These are phyloP conservation scores for Polyporus arcularius DNA, from an alignment of 768 basidiomycete genomes.

Conservation along the genomic window DNA sequence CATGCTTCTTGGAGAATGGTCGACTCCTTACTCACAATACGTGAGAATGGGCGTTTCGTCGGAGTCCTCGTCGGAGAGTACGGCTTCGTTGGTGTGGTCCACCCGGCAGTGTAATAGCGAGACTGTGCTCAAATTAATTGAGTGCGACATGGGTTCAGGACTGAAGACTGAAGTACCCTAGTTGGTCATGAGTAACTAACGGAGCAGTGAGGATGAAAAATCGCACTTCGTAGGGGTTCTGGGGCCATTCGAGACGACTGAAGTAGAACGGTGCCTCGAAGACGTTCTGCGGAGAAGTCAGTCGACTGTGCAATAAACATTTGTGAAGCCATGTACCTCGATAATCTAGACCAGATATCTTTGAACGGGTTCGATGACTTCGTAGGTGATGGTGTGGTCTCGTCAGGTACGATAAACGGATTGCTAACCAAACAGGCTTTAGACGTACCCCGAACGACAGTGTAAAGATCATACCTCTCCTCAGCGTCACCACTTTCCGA, in stretches of 20 bases:
- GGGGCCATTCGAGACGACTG: conserved; percentile 1
- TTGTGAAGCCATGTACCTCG: conserved; percentile 3
- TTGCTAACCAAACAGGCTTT: not conserved
- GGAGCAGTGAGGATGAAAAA: not conserved
- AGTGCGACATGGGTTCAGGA: too few species aligned
- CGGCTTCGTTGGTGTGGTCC: conserved; percentile 1
- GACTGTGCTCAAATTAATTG: not conserved
- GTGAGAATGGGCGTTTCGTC: conserved; percentile 1
- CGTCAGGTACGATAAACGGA: not conserved
- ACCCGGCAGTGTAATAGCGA: not conserved
- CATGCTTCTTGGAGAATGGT: not conserved
- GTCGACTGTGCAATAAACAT: too few species aligned
- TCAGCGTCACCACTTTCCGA: conserved; percentile 2
- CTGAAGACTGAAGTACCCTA: not conserved
- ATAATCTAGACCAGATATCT: conserved; percentile 18
- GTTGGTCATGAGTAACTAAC: not conserved
- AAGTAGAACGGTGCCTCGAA: conserved; percentile 9
- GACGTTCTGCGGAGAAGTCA: not conserved
- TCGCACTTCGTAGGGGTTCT: conserved; percentile 15
- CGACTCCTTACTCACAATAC: not conserved
- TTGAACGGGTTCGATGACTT: conserved; percentile 19
- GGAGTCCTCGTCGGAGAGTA: conserved; percentile 5
- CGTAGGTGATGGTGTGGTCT: not conserved
- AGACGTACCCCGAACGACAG: not conserved
- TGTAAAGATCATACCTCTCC: not conserved